Evolutionary conservation across 345 rosid genomes (phyloP), one percentile per base, ranked within the genome.

Genomic region (Kernera saxatilis): DNA sequence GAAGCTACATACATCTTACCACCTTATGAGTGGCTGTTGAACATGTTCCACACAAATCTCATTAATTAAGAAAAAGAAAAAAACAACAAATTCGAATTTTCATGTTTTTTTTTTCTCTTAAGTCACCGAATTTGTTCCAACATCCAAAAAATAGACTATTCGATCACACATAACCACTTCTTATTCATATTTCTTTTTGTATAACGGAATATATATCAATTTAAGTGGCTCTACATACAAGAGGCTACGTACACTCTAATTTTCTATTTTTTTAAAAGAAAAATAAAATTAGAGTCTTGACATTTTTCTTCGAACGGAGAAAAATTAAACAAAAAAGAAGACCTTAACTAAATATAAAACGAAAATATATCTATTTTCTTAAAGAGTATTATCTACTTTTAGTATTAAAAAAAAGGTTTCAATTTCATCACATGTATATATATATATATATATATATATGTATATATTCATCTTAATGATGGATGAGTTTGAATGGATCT

Each of bases 401-500:
- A n/a, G n/a, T n/a, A n/a, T n/a, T n/a, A 8, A 33, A 46, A 50
- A 45, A 30, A 6, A 6, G 26, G 14, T 29, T 52, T n/a, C 36
- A 39, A 11, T 71, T 22, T 71, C 35, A 21, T 51, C 22, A 30
- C 50, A 15, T 59, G 4, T 54, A 29, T 29, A 46, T 25, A n/a
- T n/a, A n/a, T n/a, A n/a, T n/a, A n/a, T n/a, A n/a, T n/a, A n/a
- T n/a, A n/a, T n/a, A n/a, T n/a, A n/a, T n/a, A 14, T 35, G 22
- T 65, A 50, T 50, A 72, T 63, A 41, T 62, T 62, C 32, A 72
- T n/a, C 30, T 72, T 72, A 17, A 51, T 14, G n/a, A n/a, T n/a
- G n/a, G n/a, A n/a, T n/a, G 11, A 57, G 27, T 22, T 33, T 36
- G 18, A 54, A 54, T 29, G 30, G 88, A 78, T 8, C 44, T 77